Percentiles rank a stretch among this genome's conserved stretches.
Conservation (phyloP, 202 grass and related monocot genomes). For the Cymbopogon flexuosus region DNA sequence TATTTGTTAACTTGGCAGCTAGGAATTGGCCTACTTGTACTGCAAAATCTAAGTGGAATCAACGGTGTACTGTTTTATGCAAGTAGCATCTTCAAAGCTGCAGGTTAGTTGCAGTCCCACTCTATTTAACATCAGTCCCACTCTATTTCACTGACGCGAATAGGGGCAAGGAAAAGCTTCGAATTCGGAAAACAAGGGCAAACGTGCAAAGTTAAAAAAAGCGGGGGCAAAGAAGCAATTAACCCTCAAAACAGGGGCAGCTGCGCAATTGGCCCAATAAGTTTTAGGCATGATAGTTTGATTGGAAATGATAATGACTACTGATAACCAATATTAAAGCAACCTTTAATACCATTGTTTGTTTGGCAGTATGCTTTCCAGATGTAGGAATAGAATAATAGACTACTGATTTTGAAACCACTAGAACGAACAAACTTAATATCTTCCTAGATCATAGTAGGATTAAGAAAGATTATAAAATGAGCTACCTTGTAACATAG, state of each 20-base stretch:
- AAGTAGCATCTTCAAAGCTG: constrained; percentile 91
- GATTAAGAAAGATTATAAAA: background rate
- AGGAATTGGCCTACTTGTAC: constrained; percentile 83
- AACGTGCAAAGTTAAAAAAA: too few species aligned
- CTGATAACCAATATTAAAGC: background rate
- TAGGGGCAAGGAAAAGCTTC: too few species aligned
- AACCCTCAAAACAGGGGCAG: too few species aligned
- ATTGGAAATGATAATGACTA: background rate
- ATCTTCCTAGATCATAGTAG: background rate
- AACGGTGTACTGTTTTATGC: constrained; percentile 89
- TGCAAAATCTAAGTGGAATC: constrained; percentile 95
- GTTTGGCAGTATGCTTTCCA: background rate
- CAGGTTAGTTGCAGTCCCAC: constrained; percentile 55
- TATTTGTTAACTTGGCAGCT: constrained; percentile 43
- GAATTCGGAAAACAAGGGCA: too few species aligned
- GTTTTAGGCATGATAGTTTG: background rate
- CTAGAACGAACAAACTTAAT: background rate
- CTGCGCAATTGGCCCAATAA: background rate
- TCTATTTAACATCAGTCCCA: too few species aligned
- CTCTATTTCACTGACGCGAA: too few species aligned
- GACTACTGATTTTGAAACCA: background rate
- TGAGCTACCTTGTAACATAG: background rate
- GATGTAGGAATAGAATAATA: background rate
- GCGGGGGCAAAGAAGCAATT: too few species aligned
- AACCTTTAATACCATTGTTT: background rate